A percentile compares a stretch with the other conserved stretches of the same genome.
phyloP scores from a whole-genome alignment of 495 filamentous ascomycete species.

The Podospora anserina region DNA sequence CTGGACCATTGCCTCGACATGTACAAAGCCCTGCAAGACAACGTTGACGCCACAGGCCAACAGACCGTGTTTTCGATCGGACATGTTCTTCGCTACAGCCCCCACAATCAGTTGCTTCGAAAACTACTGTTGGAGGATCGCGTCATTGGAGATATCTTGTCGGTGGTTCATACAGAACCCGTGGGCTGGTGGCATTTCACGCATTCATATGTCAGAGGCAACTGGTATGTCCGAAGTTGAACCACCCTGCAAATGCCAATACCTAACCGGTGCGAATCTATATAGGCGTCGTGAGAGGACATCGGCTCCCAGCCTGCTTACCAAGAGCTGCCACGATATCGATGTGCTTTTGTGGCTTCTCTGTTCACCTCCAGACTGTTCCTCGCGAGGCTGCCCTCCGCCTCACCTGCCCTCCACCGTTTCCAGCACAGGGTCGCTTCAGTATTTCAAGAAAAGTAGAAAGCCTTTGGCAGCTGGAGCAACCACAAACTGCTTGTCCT shows the following conservation, averaged over 20 bases:
- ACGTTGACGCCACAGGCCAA: constrained; percentile 25
- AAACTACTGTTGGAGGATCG: constrained; percentile 69
- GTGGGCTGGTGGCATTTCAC: constrained; percentile 96
- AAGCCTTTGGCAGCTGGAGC: constrained; percentile 71
- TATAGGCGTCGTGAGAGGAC: constrained; percentile 64
- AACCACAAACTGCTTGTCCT: constrained; percentile 87
- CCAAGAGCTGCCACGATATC: constrained; percentile 93
- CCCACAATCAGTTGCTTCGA: constrained; percentile 82
- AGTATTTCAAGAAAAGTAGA: constrained; percentile 66
- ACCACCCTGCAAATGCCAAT: neutral
- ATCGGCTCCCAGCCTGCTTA: constrained; percentile 74
- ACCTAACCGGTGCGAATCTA: neutral
- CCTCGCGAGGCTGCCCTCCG: constrained; percentile 32
- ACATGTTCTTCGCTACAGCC: constrained; percentile 77
- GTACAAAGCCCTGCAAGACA: constrained; percentile 50
- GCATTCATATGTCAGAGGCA: constrained; percentile 90
- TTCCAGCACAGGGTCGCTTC: constrained; percentile 65
- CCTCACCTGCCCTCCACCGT: constrained; percentile 74
- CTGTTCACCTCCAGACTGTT: constrained; percentile 55
- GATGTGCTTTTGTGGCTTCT: constrained; percentile 89
- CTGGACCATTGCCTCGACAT: constrained; percentile 73
- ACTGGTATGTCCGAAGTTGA: constrained; percentile 51
- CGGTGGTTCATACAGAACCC: constrained; percentile 86
- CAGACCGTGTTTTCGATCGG: constrained; percentile 76
- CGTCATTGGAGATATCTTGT: constrained; percentile 80